Conservation (phyloP, 331 rosid genomes). For the Prunus yedoensis region DNA sequence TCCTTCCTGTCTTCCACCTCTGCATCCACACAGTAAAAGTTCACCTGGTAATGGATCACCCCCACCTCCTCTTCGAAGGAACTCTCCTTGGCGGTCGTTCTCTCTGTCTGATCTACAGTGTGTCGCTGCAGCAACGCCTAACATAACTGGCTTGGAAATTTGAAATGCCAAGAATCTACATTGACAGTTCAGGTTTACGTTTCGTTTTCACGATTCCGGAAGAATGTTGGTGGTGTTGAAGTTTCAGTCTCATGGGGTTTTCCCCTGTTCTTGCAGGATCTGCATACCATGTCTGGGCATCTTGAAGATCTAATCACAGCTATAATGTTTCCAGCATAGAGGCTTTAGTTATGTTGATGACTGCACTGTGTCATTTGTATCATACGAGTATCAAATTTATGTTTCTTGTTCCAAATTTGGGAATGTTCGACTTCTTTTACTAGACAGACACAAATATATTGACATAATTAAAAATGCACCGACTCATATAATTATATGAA, state of each 20-base stretch:
- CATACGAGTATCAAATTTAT: conserved; percentile 19
- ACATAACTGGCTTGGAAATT: conserved; percentile 51
- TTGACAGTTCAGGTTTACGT: conserved; percentile 26
- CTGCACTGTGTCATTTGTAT: conserved; percentile 23
- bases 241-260: conserved; percentile 28
- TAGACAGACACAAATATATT: background rate
- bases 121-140: conserved; percentile 33
- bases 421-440: background rate
- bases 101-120: conserved; percentile 70
- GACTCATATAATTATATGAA: background rate
- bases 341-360: conserved; percentile 29
- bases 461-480: background rate
- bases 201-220: conserved; percentile 11
- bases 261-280: conserved; percentile 10
- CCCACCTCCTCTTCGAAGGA: conserved; percentile 37
- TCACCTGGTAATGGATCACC: conserved; percentile 30
- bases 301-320: background rate
- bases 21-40: conserved; percentile 50
- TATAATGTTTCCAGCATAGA: conserved; percentile 6
- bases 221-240: conserved; percentile 22
- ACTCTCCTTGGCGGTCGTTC: conserved; percentile 56
- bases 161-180: conserved; percentile 36
- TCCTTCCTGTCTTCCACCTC: conserved; percentile 61
- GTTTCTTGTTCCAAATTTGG: conserved; percentile 7
- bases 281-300: background rate